phyloP scores from a whole-genome alignment of 768 basidiomycete genomes.

The Tulasnella sp. region DNA sequence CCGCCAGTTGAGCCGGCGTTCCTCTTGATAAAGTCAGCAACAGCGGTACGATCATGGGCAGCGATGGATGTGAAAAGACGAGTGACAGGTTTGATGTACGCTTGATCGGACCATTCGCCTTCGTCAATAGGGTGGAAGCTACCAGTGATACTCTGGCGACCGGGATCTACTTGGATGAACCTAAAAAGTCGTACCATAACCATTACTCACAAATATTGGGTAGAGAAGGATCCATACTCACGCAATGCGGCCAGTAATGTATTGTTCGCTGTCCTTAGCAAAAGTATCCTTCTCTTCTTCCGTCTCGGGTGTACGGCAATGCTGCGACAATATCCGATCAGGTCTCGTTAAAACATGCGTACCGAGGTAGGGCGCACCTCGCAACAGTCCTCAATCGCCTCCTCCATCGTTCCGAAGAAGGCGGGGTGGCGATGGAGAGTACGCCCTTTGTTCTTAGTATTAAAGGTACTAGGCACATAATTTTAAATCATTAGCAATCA shows the following conservation, averaged over 20 bases:
- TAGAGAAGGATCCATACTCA: conserved; percentile 23
- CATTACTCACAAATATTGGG: neutral
- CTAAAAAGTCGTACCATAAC: conserved; percentile 24
- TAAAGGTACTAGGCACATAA: conserved; percentile 36
- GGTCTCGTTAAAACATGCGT: neutral
- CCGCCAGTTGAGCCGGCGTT: conserved; percentile 35
- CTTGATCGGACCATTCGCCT: conserved; percentile 54
- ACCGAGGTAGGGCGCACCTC: conserved; percentile 31
- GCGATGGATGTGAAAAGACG: conserved; percentile 48
- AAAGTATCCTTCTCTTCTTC: conserved; percentile 46
- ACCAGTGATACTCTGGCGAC: conserved; percentile 49
- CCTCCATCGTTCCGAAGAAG: conserved; percentile 48
- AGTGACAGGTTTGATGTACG: conserved; percentile 45
- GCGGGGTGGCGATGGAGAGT: conserved; percentile 53
- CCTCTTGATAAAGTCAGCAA: conserved; percentile 34
- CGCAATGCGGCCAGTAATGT: conserved; percentile 45
- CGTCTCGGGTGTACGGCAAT: conserved; percentile 45
- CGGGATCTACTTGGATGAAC: conserved; percentile 51
- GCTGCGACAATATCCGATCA: conserved; percentile 29
- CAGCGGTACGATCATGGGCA: conserved; percentile 32
- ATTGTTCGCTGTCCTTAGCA: conserved; percentile 41
- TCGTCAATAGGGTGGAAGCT: conserved; percentile 58
- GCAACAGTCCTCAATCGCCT: conserved; percentile 52
- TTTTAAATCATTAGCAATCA: neutral
- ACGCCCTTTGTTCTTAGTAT: conserved; percentile 51